phyloP scores from a whole-genome alignment of 768 basidiomycete species.

The Mrakia blollopis region DNA sequence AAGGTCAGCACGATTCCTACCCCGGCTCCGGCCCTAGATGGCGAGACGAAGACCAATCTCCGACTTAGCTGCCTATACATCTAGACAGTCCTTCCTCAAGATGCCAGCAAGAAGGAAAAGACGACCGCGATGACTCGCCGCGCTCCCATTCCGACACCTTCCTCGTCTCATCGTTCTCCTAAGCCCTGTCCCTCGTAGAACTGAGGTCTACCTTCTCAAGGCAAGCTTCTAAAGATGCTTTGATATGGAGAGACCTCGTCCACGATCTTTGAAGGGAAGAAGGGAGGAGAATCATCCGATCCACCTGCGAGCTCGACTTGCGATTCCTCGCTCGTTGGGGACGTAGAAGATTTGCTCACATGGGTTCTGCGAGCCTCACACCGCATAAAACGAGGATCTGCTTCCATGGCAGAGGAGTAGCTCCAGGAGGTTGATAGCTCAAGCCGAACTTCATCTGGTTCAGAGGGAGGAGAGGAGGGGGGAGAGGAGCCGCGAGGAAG shows the following conservation, averaged over 20 bases:
- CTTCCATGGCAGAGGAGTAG: slow-evolving; percentile 23
- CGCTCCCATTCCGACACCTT: not conserved
- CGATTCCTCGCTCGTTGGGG: not conserved
- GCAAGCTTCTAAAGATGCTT: no score
- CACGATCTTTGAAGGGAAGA: no score
- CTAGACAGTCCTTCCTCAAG: no score
- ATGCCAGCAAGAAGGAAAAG: no score
- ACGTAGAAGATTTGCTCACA: slow-evolving; percentile 6
- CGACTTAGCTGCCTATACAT: no score
- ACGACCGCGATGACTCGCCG: not conserved
- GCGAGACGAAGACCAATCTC: no score
- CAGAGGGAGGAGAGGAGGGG: not conserved
- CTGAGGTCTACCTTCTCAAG: not conserved
- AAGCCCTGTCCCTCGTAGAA: not conserved
- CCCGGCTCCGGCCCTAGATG: no score
- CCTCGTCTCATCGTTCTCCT: not conserved
- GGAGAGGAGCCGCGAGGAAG: not conserved
- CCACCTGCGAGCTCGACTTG: not conserved
- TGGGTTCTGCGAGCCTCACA: slow-evolving; percentile 9
- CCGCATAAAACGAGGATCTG: slow-evolving; percentile 19
- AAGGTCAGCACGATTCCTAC: slow-evolving; percentile 5
- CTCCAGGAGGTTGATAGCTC: slow-evolving; percentile 14
- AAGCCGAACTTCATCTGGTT: slow-evolving; percentile 9
- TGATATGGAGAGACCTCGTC: no score
- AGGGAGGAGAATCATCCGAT: no score